phyloP scores from a whole-genome alignment of 495 filamentous ascomycete species.

The Trichoderma erinaceum region DNA sequence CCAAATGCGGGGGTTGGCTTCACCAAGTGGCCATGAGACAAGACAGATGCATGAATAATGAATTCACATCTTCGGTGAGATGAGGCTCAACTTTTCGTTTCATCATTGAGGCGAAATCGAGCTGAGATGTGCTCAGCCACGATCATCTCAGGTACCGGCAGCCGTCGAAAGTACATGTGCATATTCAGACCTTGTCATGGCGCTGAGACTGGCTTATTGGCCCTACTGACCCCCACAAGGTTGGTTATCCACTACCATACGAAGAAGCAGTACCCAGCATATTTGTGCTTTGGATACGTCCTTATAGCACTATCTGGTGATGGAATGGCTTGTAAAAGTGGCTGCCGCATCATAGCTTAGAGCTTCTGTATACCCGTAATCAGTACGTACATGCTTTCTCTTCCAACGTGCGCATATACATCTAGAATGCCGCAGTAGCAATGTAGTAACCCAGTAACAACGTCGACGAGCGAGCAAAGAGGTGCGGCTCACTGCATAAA shows the following conservation, averaged over 20 bases:
- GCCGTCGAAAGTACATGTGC: neutral
- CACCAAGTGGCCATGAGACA: neutral
- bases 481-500: neutral
- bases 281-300: too few species aligned
- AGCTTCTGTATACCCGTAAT: too few species aligned
- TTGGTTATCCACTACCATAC: too few species aligned
- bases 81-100: neutral
- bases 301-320: too few species aligned
- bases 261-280: too few species aligned
- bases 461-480: neutral
- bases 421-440: too few species aligned
- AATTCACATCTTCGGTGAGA: neutral
- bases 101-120: neutral
- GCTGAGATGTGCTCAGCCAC: constrained; percentile 2
- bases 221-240: too few species aligned
- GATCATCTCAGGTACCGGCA: neutral
- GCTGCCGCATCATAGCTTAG: too few species aligned
- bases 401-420: too few species aligned
- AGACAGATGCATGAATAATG: neutral
- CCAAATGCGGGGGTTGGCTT: neutral
- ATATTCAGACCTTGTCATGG: neutral
- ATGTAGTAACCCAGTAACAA: neutral
- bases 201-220: neutral
- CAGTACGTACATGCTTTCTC: too few species aligned
- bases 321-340: too few species aligned